Base-by-base conservation (phyloP, 768 basidiomycete genomes). In the Lactifluus hygrophoroides region DNA sequence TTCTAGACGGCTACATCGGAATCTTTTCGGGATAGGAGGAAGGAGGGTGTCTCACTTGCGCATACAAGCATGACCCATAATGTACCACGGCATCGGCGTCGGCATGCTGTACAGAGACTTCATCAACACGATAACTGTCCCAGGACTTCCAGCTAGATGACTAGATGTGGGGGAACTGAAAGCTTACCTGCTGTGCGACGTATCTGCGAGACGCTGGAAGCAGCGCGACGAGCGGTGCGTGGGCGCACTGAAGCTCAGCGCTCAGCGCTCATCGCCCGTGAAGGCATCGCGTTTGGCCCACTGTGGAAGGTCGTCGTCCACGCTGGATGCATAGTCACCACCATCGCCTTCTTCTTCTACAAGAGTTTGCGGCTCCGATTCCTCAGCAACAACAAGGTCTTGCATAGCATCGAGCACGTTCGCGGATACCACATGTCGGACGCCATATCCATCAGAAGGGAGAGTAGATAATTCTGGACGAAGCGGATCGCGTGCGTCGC, bases 51-150 rank as follows among this genome's bases (percentile, higher is more conserved):
- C 6, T 40, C 65, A 95, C 93, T 85, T 82, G 69, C 88, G 92
- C 76, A 97, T 81, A 70, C 96, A 99, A 0, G 95, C 94, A 74
- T 96, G 90, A n/a, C 2, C 95, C 95, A 66, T 96, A 97, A 67
- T 99, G 95, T 2, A 99, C 85, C 61, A 96, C 78, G 8, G 85
- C 82, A 67, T 97, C 90, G 0, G 94, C 92, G 62, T 94, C 84
- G 46, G 93, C 85, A 67, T 99, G 96, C 66, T 93, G 86, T 3
- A 94, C 94, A 5, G 94, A 88, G 94, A 88, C 87, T 65, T 97
- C 91, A 66, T 99, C 96, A 2, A 95, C 92, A 68, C 96, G 98
- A 67, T 96, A 99, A 66, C 94, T 94, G n/a, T 28, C 2, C 17
- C 3, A 6, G 10, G 28, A 11, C 19, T 9, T 19, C 32, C 42